These are phyloP conservation scores for Ammopiptanthus mongolicus DNA, from an alignment of 306 rosid genomes.

Conservation along the genomic window DNA sequence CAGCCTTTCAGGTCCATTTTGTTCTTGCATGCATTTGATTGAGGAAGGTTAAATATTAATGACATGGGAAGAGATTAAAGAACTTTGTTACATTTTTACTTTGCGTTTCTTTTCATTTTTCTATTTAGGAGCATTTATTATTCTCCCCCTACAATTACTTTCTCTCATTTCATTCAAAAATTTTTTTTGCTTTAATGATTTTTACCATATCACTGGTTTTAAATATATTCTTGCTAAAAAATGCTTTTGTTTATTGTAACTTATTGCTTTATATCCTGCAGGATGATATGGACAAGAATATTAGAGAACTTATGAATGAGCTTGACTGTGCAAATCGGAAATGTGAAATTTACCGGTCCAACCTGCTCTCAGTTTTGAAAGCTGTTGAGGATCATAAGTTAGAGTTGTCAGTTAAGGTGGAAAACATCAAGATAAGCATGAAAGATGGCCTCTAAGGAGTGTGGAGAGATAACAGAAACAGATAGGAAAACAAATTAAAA, in stretches of 20 bases:
- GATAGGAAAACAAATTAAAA: slow-evolving; percentile 16
- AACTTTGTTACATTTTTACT: neutral
- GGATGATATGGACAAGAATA: slow-evolving; percentile 87
- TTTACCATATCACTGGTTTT: neutral
- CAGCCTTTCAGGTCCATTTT: slow-evolving; percentile 11
- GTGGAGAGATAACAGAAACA: slow-evolving; percentile 30
- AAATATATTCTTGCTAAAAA: slow-evolving; percentile 7
- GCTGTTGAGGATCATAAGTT: slow-evolving; percentile 95
- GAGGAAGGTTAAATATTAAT: slow-evolving; percentile 11
- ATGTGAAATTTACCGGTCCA: slow-evolving; percentile 92
- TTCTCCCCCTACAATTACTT: neutral
- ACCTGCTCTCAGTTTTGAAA: slow-evolving; percentile 88
- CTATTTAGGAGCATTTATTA: neutral
- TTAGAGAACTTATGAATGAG: slow-evolving; percentile 60
- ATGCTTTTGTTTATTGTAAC: slow-evolving; percentile 7
- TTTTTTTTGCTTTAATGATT: neutral
- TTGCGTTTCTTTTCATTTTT: neutral
- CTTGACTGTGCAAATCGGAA: slow-evolving; percentile 74
- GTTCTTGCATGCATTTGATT: slow-evolving; percentile 12
- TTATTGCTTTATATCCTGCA: slow-evolving; percentile 35
- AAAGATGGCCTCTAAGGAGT: slow-evolving; percentile 63
- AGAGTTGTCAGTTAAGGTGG: slow-evolving; percentile 87
- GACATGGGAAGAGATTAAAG: neutral
- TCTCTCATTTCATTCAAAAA: slow-evolving; percentile 5
- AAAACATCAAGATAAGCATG: slow-evolving; percentile 91